phyloP scores from a whole-genome alignment of 805 yeast species.

The Saturnispora silvae region DNA sequence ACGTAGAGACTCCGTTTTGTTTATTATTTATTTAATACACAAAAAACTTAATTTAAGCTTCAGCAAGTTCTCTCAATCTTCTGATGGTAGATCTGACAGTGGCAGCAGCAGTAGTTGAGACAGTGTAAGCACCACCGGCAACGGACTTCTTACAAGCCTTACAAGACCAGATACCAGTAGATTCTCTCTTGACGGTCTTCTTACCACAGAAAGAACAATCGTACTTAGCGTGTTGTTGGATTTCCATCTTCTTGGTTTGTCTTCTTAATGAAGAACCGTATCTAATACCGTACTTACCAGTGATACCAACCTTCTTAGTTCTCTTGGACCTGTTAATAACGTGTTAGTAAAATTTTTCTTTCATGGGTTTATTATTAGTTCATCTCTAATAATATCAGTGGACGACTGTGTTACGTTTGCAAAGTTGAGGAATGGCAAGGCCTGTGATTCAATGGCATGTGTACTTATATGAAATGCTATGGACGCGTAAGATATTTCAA shows the following conservation, averaged over 20 bases:
- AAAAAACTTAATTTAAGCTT: constrained; percentile 58
- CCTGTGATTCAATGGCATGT: not conserved
- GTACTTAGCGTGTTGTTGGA: constrained; percentile 97
- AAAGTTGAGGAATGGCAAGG: not conserved
- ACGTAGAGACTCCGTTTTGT: constrained; percentile 1
- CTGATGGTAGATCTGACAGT: constrained; percentile 99
- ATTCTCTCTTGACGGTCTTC: constrained; percentile 94
- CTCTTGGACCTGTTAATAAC: constrained; percentile 78
- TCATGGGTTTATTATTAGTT: not conserved
- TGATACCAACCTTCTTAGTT: constrained; percentile 99
- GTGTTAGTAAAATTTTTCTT: constrained; percentile 7
- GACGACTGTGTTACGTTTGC: not conserved
- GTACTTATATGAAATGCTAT: too few relatives aligned
- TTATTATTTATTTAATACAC: constrained; percentile 4
- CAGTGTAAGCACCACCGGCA: constrained; percentile 99
- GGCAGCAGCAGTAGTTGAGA: constrained; percentile 99
- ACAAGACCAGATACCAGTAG: constrained; percentile 99
- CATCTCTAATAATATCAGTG: not conserved
- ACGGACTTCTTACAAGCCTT: constrained; percentile 89
- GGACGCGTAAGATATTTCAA: too few relatives aligned
- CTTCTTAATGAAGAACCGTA: constrained; percentile 99
- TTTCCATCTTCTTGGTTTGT: constrained; percentile 98
- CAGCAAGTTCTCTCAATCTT: constrained; percentile 99
- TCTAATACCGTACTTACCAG: constrained; percentile 99
- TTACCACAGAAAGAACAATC: constrained; percentile 99